These are phyloP conservation scores for Myxozyma kluyveri DNA, from an alignment of 805 yeast genomes.

Conservation along the genomic window DNA sequence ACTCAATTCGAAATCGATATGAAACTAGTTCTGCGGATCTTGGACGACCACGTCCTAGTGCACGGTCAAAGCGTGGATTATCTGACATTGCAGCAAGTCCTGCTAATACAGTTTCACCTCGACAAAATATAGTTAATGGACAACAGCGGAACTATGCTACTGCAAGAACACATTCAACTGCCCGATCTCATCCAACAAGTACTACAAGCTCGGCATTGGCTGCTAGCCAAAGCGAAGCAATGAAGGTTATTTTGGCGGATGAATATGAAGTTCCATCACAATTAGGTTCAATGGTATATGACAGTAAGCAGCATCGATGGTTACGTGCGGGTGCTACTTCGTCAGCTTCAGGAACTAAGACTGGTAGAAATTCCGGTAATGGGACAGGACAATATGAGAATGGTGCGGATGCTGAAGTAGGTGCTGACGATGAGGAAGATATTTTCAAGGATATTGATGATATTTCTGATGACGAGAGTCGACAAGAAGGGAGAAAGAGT, in stretches of 20 bases:
- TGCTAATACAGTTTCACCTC: too few species aligned
- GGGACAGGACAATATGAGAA: too few species aligned
- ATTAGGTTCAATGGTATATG: conserved; percentile 32
- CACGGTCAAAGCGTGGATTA: conserved; percentile 13
- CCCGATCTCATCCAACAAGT: too few species aligned
- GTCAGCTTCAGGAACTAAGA: too few species aligned
- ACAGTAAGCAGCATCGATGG: conserved; percentile 30
- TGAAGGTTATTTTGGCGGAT: conserved; percentile 25
- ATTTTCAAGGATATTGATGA: conserved; percentile 34
- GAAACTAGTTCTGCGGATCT: conserved; percentile 24
- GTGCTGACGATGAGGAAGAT: conserved; percentile 27
- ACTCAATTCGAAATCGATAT: conserved; percentile 25
- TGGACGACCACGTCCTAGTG: conserved; percentile 1
- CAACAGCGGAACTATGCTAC: too few species aligned
- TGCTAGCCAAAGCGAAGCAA: conserved; percentile 12
- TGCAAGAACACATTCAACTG: too few species aligned
- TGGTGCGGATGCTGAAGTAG: neutral
- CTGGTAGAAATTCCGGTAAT: too few species aligned
- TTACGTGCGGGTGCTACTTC: conserved; percentile 1
- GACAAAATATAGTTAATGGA: neutral
- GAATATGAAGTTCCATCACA: conserved; percentile 20
- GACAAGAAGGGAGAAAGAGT: conserved; percentile 1
- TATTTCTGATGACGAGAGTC: conserved; percentile 14
- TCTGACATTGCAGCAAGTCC: conserved; percentile 18
- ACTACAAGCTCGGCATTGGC: neutral